Percentiles rank a stretch among this genome's conserved stretches.
phyloP scores from a whole-genome alignment of 192 early-diverging fungal species.

The Fimicolochytrium jonesii region DNA sequence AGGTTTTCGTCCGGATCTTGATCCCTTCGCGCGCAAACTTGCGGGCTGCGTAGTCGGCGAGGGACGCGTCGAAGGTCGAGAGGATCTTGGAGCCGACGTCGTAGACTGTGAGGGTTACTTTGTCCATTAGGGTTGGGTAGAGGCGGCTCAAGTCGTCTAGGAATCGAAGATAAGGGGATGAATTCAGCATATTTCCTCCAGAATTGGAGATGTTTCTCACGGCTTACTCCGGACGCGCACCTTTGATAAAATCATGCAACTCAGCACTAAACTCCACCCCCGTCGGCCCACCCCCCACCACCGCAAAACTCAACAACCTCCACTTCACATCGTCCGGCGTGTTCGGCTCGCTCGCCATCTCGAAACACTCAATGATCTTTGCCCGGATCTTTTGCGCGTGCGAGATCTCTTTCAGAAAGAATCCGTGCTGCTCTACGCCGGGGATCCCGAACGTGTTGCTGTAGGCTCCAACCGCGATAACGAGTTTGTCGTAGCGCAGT shows the following conservation, averaged over 20 bases:
- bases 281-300: conserved; percentile 87
- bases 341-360: conserved; percentile 67
- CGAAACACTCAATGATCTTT: conserved; percentile 66
- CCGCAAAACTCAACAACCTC: conserved; percentile 65
- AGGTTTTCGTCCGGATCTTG: conserved; percentile 60
- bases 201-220: neutral
- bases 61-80: conserved; percentile 62
- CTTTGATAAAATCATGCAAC: conserved; percentile 62
- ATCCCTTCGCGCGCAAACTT: conserved; percentile 77
- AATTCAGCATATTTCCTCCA: neutral
- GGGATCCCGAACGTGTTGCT: conserved; percentile 83
- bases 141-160: conserved; percentile 73
- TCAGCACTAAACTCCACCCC: conserved; percentile 25
- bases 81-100: conserved; percentile 79
- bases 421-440: conserved; percentile 79
- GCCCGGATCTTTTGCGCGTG: conserved; percentile 80
- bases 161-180: too few relatives aligned
- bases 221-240: too few relatives aligned
- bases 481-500: conserved; percentile 75
- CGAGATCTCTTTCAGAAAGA: conserved; percentile 80
- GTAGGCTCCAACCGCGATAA: conserved; percentile 79
- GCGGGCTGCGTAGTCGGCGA: conserved; percentile 68
- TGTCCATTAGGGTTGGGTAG: conserved; percentile 65
- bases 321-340: conserved; percentile 58
- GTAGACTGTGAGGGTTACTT: conserved; percentile 34